A percentile compares a stretch with the other conserved stretches of the same genome.
Conservation (phyloP, 1,284 basidiomycete species). For the Cutaneotrichosporon dermatis region DNA sequence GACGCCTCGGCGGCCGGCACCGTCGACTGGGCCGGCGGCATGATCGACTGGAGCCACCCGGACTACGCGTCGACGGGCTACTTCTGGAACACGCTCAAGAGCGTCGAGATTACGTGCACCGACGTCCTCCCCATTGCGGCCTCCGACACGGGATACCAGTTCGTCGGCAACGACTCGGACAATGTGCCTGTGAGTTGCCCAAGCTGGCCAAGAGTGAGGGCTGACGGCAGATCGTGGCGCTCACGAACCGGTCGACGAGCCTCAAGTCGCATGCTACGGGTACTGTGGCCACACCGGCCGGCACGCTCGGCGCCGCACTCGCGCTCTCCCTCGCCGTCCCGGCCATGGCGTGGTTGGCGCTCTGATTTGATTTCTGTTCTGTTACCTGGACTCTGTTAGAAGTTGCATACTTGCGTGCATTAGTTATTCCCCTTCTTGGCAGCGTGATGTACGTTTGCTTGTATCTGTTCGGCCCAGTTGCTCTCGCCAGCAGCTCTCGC, state of each 20-base stretch:
- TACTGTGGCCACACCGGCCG: not conserved
- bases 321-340: not conserved
- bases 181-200: constrained; percentile 26
- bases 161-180: constrained; percentile 24
- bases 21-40: constrained; percentile 68
- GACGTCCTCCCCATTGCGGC: constrained; percentile 9
- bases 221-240: constrained; percentile 7
- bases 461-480: too few relatives aligned
- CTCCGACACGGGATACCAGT: constrained; percentile 30
- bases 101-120: constrained; percentile 33
- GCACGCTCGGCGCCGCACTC: not conserved
- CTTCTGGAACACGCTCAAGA: constrained; percentile 40
- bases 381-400: too few relatives aligned
- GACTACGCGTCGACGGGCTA: constrained; percentile 58
- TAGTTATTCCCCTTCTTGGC: too few relatives aligned
- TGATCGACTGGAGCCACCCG: constrained; percentile 70
- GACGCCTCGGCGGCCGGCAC: constrained; percentile 60
- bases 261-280: not conserved
- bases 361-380: not conserved
- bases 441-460: too few relatives aligned
- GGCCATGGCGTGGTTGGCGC: not conserved
- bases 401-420: too few relatives aligned
- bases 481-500: too few relatives aligned
- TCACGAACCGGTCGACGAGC: constrained; percentile 15
- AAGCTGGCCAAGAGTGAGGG: not conserved